Evolutionary conservation across 306 rosid genomes (phyloP).

Genomic region (Oxytropis ochrocephala): DNA sequence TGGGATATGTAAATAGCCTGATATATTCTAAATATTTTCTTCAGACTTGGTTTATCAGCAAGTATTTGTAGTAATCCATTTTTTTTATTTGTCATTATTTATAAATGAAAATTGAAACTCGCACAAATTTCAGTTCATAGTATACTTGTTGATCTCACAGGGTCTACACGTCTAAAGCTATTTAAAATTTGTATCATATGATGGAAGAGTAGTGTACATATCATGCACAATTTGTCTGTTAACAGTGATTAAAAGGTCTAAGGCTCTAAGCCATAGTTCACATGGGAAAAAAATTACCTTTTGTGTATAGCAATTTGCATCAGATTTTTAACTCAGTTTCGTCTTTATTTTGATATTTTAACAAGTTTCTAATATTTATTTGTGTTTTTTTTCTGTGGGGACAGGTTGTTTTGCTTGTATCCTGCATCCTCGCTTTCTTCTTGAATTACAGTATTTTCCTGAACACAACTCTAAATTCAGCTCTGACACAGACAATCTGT

Average conservation of each 20-base stretch:
- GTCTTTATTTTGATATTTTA: not conserved
- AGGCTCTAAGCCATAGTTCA: not conserved
- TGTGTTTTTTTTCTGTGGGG: not conserved
- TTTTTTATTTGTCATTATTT: not conserved
- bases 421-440: constrained; percentile 75
- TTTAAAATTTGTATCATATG: not conserved
- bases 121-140: not conserved
- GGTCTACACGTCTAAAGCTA: not conserved
- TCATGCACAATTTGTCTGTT: not conserved
- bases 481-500: constrained; percentile 72
- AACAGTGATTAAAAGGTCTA: not conserved
- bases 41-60: not conserved
- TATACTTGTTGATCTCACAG: not conserved
- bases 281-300: not conserved
- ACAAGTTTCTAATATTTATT: not conserved
- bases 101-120: not conserved
- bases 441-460: constrained; percentile 78
- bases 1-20: not conserved
- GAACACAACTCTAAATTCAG: constrained; percentile 85
- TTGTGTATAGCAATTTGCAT: not conserved
- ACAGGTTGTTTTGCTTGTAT: constrained; percentile 68
- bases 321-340: not conserved
- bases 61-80: not conserved
- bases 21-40: not conserved
- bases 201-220: not conserved